These are phyloP conservation scores for Tilletia caries DNA, from an alignment of 1,284 basidiomycete genomes.

Conservation along the genomic window DNA sequence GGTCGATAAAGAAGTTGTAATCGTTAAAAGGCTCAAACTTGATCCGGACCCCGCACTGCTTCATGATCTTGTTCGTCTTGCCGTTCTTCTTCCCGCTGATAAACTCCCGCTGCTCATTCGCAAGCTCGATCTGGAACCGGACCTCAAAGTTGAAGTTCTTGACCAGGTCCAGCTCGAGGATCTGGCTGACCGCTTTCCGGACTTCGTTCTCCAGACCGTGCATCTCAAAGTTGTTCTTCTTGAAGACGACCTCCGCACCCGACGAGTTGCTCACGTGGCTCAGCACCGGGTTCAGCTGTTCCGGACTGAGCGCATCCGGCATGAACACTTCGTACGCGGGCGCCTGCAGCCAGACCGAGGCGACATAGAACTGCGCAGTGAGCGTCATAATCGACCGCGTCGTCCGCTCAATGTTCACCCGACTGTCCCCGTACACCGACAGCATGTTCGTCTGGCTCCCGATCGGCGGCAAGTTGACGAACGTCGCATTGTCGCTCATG, in stretches of 20 bases:
- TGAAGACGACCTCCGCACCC: slow-evolving; percentile 93
- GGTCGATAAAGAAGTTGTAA: slow-evolving; percentile 96
- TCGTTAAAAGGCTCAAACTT: slow-evolving; percentile 99
- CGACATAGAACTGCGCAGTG: slow-evolving; percentile 91
- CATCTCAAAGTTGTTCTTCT: slow-evolving; percentile 90
- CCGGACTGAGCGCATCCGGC: slow-evolving; percentile 73
- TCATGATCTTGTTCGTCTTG: slow-evolving; percentile 60
- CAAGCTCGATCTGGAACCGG: slow-evolving; percentile 95
- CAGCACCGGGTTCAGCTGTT: slow-evolving; percentile 77
- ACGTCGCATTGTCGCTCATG: slow-evolving; percentile 95
- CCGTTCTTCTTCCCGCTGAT: slow-evolving; percentile 61
- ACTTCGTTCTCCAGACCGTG: slow-evolving; percentile 94
- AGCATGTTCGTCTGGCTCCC: slow-evolving; percentile 87
- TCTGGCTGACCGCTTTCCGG: slow-evolving; percentile 75
- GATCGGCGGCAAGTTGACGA: slow-evolving; percentile 86
- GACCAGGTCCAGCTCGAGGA: slow-evolving; percentile 82
- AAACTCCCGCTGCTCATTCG: slow-evolving; percentile 96
- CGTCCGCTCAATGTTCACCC: slow-evolving; percentile 91
- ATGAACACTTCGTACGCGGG: slow-evolving; percentile 87
- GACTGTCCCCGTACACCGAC: slow-evolving; percentile 88
- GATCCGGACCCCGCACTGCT: slow-evolving; percentile 76
- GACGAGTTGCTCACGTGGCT: slow-evolving; percentile 81
- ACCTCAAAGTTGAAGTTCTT: slow-evolving; percentile 96
- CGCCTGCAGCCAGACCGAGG: slow-evolving; percentile 91
- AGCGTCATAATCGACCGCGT: slow-evolving; percentile 93